Conservation (phyloP, 2,329 filamentous ascomycete genomes). For the Calonectria hawksworthii region DNA sequence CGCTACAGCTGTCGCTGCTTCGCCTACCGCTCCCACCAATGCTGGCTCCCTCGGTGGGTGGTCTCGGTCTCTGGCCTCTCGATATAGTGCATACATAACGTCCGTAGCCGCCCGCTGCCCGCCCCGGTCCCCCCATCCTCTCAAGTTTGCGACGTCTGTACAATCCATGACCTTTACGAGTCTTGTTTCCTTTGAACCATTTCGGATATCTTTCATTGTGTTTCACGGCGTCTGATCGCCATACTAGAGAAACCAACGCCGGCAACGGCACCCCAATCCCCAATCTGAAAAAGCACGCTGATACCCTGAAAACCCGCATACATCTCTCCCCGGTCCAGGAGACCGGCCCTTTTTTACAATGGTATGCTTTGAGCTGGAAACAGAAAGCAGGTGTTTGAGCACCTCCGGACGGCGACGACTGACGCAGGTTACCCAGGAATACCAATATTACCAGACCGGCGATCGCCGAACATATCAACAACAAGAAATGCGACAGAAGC, state of each 20-base stretch:
- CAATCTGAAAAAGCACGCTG: constrained; percentile 3
- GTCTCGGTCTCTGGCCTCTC: constrained; percentile 29
- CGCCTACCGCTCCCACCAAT: constrained; percentile 36
- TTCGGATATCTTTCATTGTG: constrained; percentile 37
- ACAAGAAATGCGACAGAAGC: constrained; percentile 66
- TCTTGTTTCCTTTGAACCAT: constrained; percentile 46
- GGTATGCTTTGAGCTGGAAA: constrained; percentile 45
- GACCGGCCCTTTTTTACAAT: constrained; percentile 46
- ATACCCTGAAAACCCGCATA: constrained; percentile 29
- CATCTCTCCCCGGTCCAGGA: constrained; percentile 30
- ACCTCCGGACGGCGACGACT: background rate
- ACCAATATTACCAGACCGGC: constrained; percentile 53
- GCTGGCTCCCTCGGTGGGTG: constrained; percentile 7
- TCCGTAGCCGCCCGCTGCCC: constrained; percentile 59
- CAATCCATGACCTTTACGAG: constrained; percentile 51
- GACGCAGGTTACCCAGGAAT: constrained; percentile 47
- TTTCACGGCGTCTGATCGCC: constrained; percentile 45
- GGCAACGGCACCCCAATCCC: constrained; percentile 53
- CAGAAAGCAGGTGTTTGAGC: background rate
- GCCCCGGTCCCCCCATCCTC: constrained; percentile 50
- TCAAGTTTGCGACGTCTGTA: constrained; percentile 57
- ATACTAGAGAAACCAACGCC: constrained; percentile 49
- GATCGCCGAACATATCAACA: constrained; percentile 56
- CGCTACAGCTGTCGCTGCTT: constrained; percentile 31
- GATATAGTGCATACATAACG: constrained; percentile 63